Percentiles rank a stretch among this genome's conserved stretches.
These are phyloP conservation scores for Bocquillonia castaneifolia DNA, from an alignment of 441 rosid species.

Conservation along the genomic window DNA sequence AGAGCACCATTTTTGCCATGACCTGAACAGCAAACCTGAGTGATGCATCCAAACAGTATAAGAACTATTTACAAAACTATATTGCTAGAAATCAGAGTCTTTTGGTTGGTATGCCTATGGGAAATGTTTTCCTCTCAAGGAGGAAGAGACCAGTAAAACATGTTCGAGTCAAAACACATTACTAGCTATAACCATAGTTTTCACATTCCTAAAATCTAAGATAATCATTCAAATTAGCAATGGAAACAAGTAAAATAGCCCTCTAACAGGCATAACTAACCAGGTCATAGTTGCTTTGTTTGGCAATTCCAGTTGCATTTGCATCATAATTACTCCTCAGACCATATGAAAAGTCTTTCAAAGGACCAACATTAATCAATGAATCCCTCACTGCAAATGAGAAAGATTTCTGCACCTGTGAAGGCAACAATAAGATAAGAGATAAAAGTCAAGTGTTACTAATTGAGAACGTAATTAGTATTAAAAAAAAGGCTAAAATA, in stretches of 20 bases:
- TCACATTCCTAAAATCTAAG: not conserved
- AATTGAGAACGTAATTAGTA: not conserved
- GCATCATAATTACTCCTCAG: slow-evolving; percentile 86
- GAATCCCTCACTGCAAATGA: slow-evolving; percentile 96
- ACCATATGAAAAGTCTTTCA: slow-evolving; percentile 95
- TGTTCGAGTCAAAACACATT: not conserved
- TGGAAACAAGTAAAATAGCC: slow-evolving; percentile 9
- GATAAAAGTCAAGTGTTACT: slow-evolving; percentile 16
- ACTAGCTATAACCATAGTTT: not conserved
- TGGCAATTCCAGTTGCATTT: slow-evolving; percentile 89
- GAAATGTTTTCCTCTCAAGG: not conserved
- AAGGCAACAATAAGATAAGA: slow-evolving; percentile 21
- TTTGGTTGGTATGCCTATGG: no score
- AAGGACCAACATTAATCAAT: slow-evolving; percentile 84
- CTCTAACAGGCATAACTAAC: slow-evolving; percentile 41
- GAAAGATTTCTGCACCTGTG: slow-evolving; percentile 74
- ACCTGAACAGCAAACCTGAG: slow-evolving; percentile 98
- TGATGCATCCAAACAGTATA: slow-evolving; percentile 18
- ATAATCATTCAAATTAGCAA: not conserved
- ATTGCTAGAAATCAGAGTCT: not conserved
- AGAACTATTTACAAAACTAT: not conserved
- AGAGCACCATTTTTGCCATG: slow-evolving; percentile 96
- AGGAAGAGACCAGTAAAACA: not conserved
- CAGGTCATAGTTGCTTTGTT: slow-evolving; percentile 98
- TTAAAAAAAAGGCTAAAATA: no score